Evolutionary conservation across 2,329 filamentous ascomycete genomes (phyloP).

Genomic region (Hypoxylon sp.): DNA sequence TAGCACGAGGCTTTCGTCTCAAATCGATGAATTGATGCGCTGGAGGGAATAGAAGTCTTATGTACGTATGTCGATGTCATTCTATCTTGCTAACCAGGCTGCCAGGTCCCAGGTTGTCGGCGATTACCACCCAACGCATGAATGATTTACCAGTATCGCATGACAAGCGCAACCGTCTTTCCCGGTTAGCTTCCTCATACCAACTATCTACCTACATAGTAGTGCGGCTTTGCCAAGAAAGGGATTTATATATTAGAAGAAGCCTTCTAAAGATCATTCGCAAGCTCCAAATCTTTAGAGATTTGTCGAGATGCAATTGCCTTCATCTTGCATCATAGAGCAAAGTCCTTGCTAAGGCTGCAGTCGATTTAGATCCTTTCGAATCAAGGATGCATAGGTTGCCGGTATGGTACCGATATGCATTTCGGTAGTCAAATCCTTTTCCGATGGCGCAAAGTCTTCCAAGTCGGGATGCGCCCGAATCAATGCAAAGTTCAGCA

Average conservation of each 20-base stretch:
- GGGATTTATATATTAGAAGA: slow-evolving; percentile 1
- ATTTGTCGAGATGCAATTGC: slow-evolving; percentile 2
- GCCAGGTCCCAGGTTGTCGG: too few relatives aligned
- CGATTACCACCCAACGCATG: slow-evolving; percentile 25
- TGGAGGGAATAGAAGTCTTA: slow-evolving; percentile 20
- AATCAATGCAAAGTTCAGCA: too few relatives aligned
- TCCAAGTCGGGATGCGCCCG: too few relatives aligned
- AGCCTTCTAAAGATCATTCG: slow-evolving; percentile 8
- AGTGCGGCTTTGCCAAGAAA: slow-evolving; percentile 16
- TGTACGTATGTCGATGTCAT: too few relatives aligned
- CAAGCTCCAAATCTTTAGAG: background rate
- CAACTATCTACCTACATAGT: slow-evolving; percentile 5
- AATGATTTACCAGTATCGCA: slow-evolving; percentile 24
- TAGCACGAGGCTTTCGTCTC: slow-evolving; percentile 19
- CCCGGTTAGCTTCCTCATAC: background rate
- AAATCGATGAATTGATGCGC: slow-evolving; percentile 19
- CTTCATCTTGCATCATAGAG: too few relatives aligned
- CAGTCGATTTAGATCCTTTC: too few relatives aligned
- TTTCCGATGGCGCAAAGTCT: background rate
- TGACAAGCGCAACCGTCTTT: slow-evolving; percentile 4
- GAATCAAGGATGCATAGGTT: too few relatives aligned
- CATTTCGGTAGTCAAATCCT: slow-evolving; percentile 1
- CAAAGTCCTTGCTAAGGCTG: too few relatives aligned
- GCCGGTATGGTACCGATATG: too few relatives aligned
- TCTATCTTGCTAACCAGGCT: too few relatives aligned